Evolutionary conservation across 495 filamentous ascomycete species (phyloP).

Genomic region (Penicillium diatomitis): DNA sequence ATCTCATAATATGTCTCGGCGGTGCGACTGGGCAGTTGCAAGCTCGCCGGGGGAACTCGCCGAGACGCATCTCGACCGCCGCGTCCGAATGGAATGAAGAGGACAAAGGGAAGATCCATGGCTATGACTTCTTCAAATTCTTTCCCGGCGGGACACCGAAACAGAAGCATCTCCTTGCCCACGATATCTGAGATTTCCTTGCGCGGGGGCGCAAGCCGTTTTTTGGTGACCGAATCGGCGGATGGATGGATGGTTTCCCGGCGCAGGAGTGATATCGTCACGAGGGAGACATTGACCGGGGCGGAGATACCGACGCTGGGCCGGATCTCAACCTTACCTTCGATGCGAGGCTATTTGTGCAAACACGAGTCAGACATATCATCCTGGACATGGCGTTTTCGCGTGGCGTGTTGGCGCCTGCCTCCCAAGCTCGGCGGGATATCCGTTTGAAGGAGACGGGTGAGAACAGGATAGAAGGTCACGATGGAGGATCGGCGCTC

Average conservation of each 20-base stretch:
- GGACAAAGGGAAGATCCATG: slow-evolving; percentile 97
- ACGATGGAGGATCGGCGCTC: slow-evolving; percentile 24
- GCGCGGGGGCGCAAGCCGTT: slow-evolving; percentile 81
- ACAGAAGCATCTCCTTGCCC: slow-evolving; percentile 90
- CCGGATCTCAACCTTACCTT: slow-evolving; percentile 96
- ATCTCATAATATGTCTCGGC: slow-evolving; percentile 97
- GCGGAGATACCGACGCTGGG: slow-evolving; percentile 74
- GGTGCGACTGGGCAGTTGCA: slow-evolving; percentile 82
- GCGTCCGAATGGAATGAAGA: slow-evolving; percentile 93
- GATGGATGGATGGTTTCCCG: slow-evolving; percentile 95
- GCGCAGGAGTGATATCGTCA: slow-evolving; percentile 86
- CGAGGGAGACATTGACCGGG: slow-evolving; percentile 83
- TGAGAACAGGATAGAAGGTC: neutral
- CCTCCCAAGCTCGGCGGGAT: no score
- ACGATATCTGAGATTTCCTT: slow-evolving; percentile 89
- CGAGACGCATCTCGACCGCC: slow-evolving; percentile 79
- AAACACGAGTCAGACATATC: no score
- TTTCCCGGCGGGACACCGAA: slow-evolving; percentile 71
- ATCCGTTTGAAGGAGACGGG: no score
- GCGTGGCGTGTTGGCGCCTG: no score
- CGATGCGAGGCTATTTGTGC: slow-evolving; percentile 71
- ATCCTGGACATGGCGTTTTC: no score
- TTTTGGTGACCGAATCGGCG: slow-evolving; percentile 87
- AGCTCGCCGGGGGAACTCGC: slow-evolving; percentile 82
- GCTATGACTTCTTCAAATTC: slow-evolving; percentile 80